phyloP scores from a whole-genome alignment of 1,284 basidiomycete genomes.

The Ceratobasidium sp. region DNA sequence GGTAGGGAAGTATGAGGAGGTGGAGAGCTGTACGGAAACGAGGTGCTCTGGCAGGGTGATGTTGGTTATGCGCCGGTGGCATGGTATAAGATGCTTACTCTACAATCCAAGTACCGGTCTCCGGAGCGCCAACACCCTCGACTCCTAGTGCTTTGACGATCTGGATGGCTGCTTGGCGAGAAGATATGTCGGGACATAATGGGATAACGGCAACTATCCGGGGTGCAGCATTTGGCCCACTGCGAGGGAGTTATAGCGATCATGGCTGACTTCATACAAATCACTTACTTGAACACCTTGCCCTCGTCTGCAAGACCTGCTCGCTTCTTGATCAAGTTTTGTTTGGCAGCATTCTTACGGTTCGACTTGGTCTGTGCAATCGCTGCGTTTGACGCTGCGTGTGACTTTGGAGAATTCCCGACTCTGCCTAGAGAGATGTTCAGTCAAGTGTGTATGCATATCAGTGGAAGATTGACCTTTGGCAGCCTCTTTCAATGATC shows the following conservation, averaged over 20 bases:
- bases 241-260: slow-evolving; percentile 47
- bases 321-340: slow-evolving; percentile 77
- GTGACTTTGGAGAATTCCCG: slow-evolving; percentile 65
- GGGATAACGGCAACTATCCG: slow-evolving; percentile 84
- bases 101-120: slow-evolving; percentile 70
- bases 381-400: slow-evolving; percentile 51
- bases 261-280: not conserved
- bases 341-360: slow-evolving; percentile 81
- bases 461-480: slow-evolving; percentile 68
- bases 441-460: not conserved
- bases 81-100: slow-evolving; percentile 60
- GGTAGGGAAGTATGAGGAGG: slow-evolving; percentile 79
- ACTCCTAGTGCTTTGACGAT: slow-evolving; percentile 76
- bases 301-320: slow-evolving; percentile 73
- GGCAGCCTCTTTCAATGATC: slow-evolving; percentile 78
- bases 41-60: slow-evolving; percentile 67
- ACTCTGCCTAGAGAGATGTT: slow-evolving; percentile 61
- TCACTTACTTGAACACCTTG: slow-evolving; percentile 64
- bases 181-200: slow-evolving; percentile 73
- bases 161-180: slow-evolving; percentile 63
- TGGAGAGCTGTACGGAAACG: slow-evolving; percentile 91
- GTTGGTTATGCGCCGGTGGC: not conserved
- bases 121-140: slow-evolving; percentile 63
- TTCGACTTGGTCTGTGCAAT: slow-evolving; percentile 70
- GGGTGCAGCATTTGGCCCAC: slow-evolving; percentile 79